phyloP scores from a whole-genome alignment of 495 filamentous ascomycete species.

The Daldinia caldariorum region DNA sequence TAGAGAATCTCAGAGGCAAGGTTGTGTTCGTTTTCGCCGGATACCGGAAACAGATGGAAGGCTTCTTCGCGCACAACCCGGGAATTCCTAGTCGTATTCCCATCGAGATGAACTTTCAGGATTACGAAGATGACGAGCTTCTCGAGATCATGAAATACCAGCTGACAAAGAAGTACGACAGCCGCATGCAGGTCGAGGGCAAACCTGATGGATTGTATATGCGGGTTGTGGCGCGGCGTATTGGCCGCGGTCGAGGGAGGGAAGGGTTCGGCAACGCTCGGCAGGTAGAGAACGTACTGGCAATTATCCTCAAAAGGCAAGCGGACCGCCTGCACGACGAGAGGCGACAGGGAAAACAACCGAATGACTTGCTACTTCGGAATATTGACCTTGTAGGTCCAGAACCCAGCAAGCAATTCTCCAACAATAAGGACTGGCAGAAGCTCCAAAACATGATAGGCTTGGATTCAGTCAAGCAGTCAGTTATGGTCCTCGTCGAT shows the following conservation, averaged over 20 bases:
- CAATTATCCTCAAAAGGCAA: constrained; percentile 66
- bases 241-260: constrained; percentile 68
- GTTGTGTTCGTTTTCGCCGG: constrained; percentile 81
- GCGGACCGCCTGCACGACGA: constrained; percentile 60
- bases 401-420: constrained; percentile 65
- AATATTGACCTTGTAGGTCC: constrained; percentile 74
- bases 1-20: constrained; percentile 79
- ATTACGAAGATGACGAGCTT: constrained; percentile 75
- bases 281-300: constrained; percentile 69
- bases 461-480: constrained; percentile 69
- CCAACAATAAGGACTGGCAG: constrained; percentile 64
- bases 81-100: constrained; percentile 79
- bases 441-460: constrained; percentile 70
- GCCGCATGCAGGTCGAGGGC: constrained; percentile 67
- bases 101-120: constrained; percentile 69
- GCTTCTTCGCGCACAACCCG: constrained; percentile 80
- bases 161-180: constrained; percentile 56
- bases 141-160: constrained; percentile 69
- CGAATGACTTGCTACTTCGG: constrained; percentile 63
- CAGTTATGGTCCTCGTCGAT: constrained; percentile 65
- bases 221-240: constrained; percentile 68
- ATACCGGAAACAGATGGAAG: constrained; percentile 81
- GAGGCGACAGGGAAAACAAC: constrained; percentile 42
- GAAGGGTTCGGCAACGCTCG: constrained; percentile 81
- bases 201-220: constrained; percentile 70